A percentile compares a stretch with the other conserved stretches of the same genome.
phyloP scores from a whole-genome alignment of 164 flowering plant genomes.

The Saururus chinensis region DNA sequence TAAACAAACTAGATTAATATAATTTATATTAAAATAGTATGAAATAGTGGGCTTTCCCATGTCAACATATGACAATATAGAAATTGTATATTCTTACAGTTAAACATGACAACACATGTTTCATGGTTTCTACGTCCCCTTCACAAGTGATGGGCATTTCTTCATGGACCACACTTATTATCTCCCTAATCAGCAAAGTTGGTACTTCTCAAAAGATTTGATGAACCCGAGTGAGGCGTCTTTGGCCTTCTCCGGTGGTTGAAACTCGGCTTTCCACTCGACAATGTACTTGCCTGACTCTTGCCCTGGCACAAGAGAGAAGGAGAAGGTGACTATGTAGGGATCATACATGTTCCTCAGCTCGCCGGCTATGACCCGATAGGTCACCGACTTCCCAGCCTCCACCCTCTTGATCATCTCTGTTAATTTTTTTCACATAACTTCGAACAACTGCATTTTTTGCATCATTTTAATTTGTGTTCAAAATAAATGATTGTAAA shows the following conservation, averaged over 20 bases:
- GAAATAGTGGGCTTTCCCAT: too few species aligned
- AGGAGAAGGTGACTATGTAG: constrained; percentile 45
- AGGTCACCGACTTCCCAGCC: constrained; percentile 30
- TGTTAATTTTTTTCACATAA: constrained; percentile 39
- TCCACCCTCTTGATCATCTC: constrained; percentile 49
- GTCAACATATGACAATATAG: too few species aligned
- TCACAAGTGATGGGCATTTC: not conserved
- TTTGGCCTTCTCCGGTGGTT: constrained; percentile 37
- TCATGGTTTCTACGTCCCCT: not conserved
- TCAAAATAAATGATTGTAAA: too few species aligned
- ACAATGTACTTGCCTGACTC: constrained; percentile 25
- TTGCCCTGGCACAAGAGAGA: constrained; percentile 13
- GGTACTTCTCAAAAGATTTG: constrained; percentile 20
- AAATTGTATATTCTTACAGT: too few species aligned
- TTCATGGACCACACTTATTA: not conserved
- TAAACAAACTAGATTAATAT: too few species aligned
- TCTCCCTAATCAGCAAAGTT: not conserved
- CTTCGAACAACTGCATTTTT: constrained; percentile 21
- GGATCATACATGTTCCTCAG: constrained; percentile 33
- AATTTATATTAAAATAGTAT: too few species aligned
- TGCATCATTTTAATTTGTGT: too few species aligned
- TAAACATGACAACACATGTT: too few species aligned
- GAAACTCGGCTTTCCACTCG: constrained; percentile 38
- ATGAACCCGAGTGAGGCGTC: constrained; percentile 32
- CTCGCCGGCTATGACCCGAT: constrained; percentile 31